A percentile compares a stretch with the other conserved stretches of the same genome.
These are phyloP conservation scores for Cyphellophora attinorum DNA, from an alignment of 2,329 filamentous ascomycete genomes.

Conservation along the genomic window DNA sequence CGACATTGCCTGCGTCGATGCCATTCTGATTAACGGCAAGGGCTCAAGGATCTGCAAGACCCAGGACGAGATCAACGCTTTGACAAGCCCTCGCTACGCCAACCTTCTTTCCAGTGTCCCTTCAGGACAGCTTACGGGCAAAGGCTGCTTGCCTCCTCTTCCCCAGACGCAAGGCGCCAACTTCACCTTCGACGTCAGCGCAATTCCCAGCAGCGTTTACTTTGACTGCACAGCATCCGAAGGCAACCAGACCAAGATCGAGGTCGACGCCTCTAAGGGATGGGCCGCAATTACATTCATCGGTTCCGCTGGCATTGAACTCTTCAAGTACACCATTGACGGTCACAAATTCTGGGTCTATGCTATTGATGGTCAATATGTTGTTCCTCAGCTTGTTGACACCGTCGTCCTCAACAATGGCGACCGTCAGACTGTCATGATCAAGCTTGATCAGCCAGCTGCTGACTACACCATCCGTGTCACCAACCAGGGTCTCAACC, in stretches of 20 bases:
- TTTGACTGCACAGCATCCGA: slow-evolving; percentile 21
- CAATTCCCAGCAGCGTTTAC: slow-evolving; percentile 36
- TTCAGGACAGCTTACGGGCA: slow-evolving; percentile 19
- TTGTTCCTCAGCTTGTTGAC: slow-evolving; percentile 30
- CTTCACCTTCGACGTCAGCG: slow-evolving; percentile 28
- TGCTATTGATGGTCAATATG: slow-evolving; percentile 33
- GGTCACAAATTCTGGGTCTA: slow-evolving; percentile 36
- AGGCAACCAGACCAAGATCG: slow-evolving; percentile 11
- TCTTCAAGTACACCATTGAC: slow-evolving; percentile 32
- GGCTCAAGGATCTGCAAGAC: slow-evolving; percentile 45
- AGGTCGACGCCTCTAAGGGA: slow-evolving; percentile 23
- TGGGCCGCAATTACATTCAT: slow-evolving; percentile 32
- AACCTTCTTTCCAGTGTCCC: slow-evolving; percentile 18
- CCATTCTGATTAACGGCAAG: slow-evolving; percentile 55
- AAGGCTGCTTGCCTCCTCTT: slow-evolving; percentile 27
- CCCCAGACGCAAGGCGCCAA: slow-evolving; percentile 20
- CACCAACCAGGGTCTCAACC: slow-evolving; percentile 38
- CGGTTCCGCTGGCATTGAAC: slow-evolving; percentile 24
- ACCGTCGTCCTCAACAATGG: slow-evolving; percentile 27
- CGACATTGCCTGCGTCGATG: slow-evolving; percentile 48
- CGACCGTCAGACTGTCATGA: slow-evolving; percentile 30
- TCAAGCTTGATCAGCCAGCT: slow-evolving; percentile 28
- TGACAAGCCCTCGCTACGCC: slow-evolving; percentile 24
- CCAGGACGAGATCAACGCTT: slow-evolving; percentile 33
- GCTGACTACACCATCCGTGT: slow-evolving; percentile 38